Percentiles rank a stretch among this genome's conserved stretches.
Conservation (phyloP, 139 green algal genomes). For the Trebouxia sp. region DNA sequence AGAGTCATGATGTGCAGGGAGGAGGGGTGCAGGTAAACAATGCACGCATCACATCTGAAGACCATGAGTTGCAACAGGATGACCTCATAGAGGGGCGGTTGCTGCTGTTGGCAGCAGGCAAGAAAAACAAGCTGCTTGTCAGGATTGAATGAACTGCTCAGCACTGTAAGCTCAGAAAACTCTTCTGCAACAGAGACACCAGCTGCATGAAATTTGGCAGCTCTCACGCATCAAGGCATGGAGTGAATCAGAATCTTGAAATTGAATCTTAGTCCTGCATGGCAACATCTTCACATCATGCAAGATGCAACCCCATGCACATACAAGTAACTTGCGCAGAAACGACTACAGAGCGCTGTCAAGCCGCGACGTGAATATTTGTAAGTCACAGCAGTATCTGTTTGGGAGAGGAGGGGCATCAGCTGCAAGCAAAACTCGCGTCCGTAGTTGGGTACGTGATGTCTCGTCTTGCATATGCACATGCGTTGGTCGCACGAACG, state of each 20-base stretch:
- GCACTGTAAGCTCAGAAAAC: neutral
- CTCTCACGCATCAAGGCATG: neutral
- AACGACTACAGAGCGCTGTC: neutral
- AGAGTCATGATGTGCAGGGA: constrained; percentile 49
- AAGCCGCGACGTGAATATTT: neutral
- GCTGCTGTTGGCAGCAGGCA: constrained; percentile 90
- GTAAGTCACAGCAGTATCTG: neutral
- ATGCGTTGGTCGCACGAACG: neutral
- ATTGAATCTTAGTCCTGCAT: neutral
- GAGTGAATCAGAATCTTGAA: neutral
- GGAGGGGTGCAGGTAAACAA: constrained; percentile 96
- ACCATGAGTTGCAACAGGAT: constrained; percentile 48
- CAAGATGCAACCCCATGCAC: neutral
- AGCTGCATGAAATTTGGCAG: neutral
- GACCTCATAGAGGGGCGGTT: constrained; percentile 90
- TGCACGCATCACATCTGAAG: constrained; percentile 73
- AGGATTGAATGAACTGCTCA: constrained; percentile 40
- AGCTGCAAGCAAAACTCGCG: too few species aligned
- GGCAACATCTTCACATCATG: neutral
- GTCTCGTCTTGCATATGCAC: neutral
- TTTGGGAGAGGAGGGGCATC: neutral
- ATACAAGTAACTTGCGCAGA: neutral
- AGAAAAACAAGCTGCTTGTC: constrained; percentile 99
- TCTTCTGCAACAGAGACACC: neutral
- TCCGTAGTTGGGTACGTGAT: too few species aligned